Conservation (phyloP, 345 rosid species). For the Erucastrum elatum region DNA sequence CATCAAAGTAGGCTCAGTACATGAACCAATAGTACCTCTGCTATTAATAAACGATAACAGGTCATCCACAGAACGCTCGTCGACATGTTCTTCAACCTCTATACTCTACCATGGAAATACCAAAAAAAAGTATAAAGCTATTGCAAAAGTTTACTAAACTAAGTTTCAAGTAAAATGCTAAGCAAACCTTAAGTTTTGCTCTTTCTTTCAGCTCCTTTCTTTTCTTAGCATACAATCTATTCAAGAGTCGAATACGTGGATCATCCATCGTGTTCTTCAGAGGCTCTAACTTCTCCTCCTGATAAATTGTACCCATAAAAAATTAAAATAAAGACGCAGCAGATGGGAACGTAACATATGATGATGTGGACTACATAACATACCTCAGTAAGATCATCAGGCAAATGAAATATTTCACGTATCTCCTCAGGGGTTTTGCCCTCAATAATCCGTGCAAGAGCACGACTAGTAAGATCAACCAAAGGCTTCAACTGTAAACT, state of each 20-base stretch:
- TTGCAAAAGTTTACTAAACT: background rate
- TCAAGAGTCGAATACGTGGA: slow-evolving; percentile 88
- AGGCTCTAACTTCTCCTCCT: slow-evolving; percentile 98
- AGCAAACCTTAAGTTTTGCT: slow-evolving; percentile 67
- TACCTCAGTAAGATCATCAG: slow-evolving; percentile 98
- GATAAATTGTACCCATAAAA: slow-evolving; percentile 20
- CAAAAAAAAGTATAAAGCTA: background rate
- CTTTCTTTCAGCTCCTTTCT: slow-evolving; percentile 85
- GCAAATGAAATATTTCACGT: slow-evolving; percentile 90
- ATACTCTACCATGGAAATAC: slow-evolving; percentile 48
- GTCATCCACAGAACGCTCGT: slow-evolving; percentile 93
- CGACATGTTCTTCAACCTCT: slow-evolving; percentile 77
- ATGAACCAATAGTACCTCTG: slow-evolving; percentile 52
- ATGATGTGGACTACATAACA: slow-evolving; percentile 31
- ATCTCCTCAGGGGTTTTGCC: slow-evolving; percentile 93
- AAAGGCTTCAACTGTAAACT: slow-evolving; percentile 89
- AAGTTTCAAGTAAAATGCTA: background rate
- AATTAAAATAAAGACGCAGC: slow-evolving; percentile 2
- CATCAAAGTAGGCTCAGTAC: background rate
- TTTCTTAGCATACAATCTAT: slow-evolving; percentile 85
- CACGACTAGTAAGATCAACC: slow-evolving; percentile 95
- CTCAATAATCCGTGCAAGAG: slow-evolving; percentile 90
- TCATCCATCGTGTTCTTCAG: slow-evolving; percentile 78
- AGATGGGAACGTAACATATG: slow-evolving; percentile 2
- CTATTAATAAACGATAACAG: slow-evolving; percentile 84